Evolutionary conservation across 2,329 filamentous ascomycete genomes (phyloP), one percentile per base, ranked within the genome.

Genomic region (Beauveria rudraprayagi): DNA sequence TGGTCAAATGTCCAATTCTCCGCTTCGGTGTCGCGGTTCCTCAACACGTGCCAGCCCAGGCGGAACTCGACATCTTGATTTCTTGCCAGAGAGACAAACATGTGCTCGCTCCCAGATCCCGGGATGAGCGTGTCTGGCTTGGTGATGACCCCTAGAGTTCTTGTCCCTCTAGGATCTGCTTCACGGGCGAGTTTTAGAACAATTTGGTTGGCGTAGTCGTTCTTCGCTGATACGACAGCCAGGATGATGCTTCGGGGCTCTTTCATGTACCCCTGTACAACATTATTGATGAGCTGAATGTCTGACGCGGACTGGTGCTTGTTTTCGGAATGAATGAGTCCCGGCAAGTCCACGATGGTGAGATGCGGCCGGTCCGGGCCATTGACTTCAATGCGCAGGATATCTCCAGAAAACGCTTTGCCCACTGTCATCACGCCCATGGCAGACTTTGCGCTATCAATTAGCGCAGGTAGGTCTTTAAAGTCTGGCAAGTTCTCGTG

Each of bases 11-110:
- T 67, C 58, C 19, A 46, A 22, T 22, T 1, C 14, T 46, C 43
- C 3, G 9, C 19, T 22, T 46, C 19, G 19, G 43, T 46, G 43
- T 46, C 43, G 6, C 75, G 70, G 63, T 83, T 83, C 24, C 73
- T 75, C 3, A 84, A 67, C 0, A 82, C 76, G 59, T 83, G 80
- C 80, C 80, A 85, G 0, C 81, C 81, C 0, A 83, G 75, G 0
- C 72, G 69, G 22, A 83, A 78, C 3, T 75, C 67, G 0, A 80
- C 73, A 11, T 82, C 75, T 1, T 73, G 65, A 52, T 83, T 83
- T 85, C 83, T 0, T 24, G 34, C 51, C 19, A 53, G 3, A 3
- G 51, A 40, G 10, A 53, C 3, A 6, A 53, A 53, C 8, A 10
- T 41, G 9, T 5, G 30, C 51, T 53, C 51, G 17, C n/a, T 22